Base-by-base conservation (phyloP, 805 yeast genomes). In the Candida rishiriensis region DNA sequence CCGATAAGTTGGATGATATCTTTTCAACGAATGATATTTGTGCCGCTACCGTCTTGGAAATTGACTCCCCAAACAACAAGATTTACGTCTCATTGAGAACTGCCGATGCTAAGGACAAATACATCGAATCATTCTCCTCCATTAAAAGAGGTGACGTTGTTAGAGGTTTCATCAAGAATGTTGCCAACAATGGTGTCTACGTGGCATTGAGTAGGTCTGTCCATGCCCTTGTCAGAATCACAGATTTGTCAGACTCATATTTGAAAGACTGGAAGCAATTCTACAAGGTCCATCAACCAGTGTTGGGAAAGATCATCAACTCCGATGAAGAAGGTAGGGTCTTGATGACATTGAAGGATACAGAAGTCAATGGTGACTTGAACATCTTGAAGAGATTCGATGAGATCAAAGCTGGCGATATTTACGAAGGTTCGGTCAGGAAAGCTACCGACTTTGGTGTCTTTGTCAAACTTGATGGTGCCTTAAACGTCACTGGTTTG, bases 371-470 rank as follows among this genome's bases (percentile, higher is more conserved):
- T 44, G 96, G 96, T 36, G 81, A 81, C 17, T 61, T 79, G 47
- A 71, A 75, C 44, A 60, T 73, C 29, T 62, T 79, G 57, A 85
- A 83, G 61, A 69, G 70, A 42, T 81, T 84, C 52, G 81, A 75
- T 36, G 93, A 86, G 45, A 70, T 91, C 43, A 66, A 77, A 44
- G 80, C 73, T 41, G 95, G 86, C 43, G 86, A 83, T 26, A 68
- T 83, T 29, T 79, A 70, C 53, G 91, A 85, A 58, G 99, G 97
- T 60, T 67, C 81, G 3, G 83, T 91, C 36, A 82, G 78, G 60
- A 77, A 77, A 48, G 86, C 83, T 18, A 81, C 89, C 30, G 95
- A 87, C 38, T 91, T 83, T 60, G 99, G 99, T 69, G 96, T 88
- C 3, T 91, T 91, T 59, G 85, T 91, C 41, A 82, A 79, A 50